Conservation (phyloP, 768 basidiomycete genomes). For the Pseudohyphozyma bogoriensis region DNA sequence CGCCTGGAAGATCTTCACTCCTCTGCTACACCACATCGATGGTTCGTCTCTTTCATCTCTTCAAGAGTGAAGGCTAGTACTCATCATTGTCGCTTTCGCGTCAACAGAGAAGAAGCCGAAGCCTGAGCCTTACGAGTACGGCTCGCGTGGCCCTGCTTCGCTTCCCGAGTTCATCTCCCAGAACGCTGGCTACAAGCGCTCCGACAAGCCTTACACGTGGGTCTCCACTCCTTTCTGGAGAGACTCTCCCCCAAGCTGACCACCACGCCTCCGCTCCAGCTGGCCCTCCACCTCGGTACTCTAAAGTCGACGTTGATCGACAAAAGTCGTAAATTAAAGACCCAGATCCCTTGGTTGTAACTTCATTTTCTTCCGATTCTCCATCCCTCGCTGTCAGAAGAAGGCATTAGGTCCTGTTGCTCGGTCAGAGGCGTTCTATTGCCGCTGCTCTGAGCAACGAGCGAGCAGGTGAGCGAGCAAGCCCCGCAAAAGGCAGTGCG, state of each 20-base stretch:
- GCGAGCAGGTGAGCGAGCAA: too few relatives aligned
- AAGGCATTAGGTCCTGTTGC: too few relatives aligned
- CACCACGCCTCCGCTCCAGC: slow-evolving; percentile 8
- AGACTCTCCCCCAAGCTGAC: too few relatives aligned
- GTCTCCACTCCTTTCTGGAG: too few relatives aligned
- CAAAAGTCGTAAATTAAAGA: too few relatives aligned
- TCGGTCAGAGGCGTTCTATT: too few relatives aligned
- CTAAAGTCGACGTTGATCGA: slow-evolving; percentile 1
- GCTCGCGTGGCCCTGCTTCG: slow-evolving; percentile 84
- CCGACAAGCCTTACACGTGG: slow-evolving; percentile 21
- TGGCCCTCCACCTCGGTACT: slow-evolving; percentile 24
- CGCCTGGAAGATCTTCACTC: slow-evolving; percentile 98
- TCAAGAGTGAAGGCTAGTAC: slow-evolving; percentile 94
- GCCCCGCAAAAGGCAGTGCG: too few relatives aligned
- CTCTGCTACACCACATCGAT: slow-evolving; percentile 27
- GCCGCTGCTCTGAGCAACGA: too few relatives aligned
- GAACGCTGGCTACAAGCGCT: slow-evolving; percentile 43
- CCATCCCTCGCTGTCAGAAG: too few relatives aligned
- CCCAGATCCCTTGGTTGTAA: too few relatives aligned
- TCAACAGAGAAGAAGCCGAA: slow-evolving; percentile 58
- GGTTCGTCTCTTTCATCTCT: slow-evolving; percentile 38
- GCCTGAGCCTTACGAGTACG: slow-evolving; percentile 76
- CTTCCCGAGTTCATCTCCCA: slow-evolving; percentile 63
- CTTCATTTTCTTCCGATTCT: too few relatives aligned
- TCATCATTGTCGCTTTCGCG: too few relatives aligned